Evolutionary conservation across 192 early-diverging fungal species (phyloP).

Genomic region (Spinellus fusiger): DNA sequence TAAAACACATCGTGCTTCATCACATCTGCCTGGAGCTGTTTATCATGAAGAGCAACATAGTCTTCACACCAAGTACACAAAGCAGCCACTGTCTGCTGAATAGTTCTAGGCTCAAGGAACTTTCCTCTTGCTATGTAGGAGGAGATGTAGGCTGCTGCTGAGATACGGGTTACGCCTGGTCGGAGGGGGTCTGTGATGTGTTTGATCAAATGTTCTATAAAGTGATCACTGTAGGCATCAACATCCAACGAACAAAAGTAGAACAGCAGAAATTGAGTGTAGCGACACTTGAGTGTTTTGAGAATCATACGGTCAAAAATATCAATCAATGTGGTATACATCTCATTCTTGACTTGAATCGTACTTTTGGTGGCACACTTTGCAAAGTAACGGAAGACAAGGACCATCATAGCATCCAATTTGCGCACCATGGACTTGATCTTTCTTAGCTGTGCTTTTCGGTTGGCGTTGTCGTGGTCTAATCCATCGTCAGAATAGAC

Average conservation of each 20-base stretch:
- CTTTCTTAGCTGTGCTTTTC: conserved; percentile 30
- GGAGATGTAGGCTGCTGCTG: conserved; percentile 79
- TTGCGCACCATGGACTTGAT: conserved; percentile 59
- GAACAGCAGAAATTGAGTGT: conserved; percentile 90
- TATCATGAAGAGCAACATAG: conserved; percentile 66
- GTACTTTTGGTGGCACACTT: conserved; percentile 6
- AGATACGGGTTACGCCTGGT: conserved; percentile 63
- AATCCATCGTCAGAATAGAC: conserved; percentile 21
- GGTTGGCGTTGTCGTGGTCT: conserved; percentile 7
- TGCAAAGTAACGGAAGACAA: conserved; percentile 59
- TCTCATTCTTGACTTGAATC: conserved; percentile 36
- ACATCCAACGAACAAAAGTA: conserved; percentile 64
- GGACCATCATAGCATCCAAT: conserved; percentile 65
- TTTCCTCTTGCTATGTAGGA: conserved; percentile 85
- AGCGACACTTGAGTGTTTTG: conserved; percentile 83
- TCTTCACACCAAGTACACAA: conserved; percentile 60
- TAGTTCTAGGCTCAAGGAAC: conserved; percentile 57
- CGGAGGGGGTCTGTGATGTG: conserved; percentile 49
- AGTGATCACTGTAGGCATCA: conserved; percentile 64
- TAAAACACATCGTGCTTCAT: conserved; percentile 79
- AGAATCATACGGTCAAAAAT: conserved; percentile 78
- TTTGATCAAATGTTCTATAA: conserved; percentile 68
- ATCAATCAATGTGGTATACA: conserved; percentile 65
- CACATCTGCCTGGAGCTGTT: conserved; percentile 38
- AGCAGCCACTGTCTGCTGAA: conserved; percentile 62